Evolutionary conservation across 768 basidiomycete genomes (phyloP), one percentile per base, ranked within the genome.

Genomic region (Leccinum variicolor): DNA sequence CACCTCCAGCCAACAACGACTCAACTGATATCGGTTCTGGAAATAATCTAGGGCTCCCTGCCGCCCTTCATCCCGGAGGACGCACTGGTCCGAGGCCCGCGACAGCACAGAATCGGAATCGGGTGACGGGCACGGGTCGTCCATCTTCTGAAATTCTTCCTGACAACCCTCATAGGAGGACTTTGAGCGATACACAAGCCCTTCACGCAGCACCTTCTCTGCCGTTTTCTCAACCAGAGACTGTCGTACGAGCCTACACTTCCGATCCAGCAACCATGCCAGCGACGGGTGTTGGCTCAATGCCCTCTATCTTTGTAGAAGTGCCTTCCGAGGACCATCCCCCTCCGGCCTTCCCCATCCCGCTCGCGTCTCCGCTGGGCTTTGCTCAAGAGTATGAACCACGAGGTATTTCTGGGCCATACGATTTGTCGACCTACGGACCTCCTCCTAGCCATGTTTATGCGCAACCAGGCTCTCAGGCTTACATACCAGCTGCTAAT

Each of bases 11-110:
- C 13, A 64, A 71, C 4, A 28, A 58, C 19, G 62, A 50, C 48
- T 4, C 29, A 70, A 57, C 66, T 17, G 69, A 69, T 17, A 50
- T 68, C 50, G 57, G 55, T 53, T 52, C 63, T 48, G 56, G 64
- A 59, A 59, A 65, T 60, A 60, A 56, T 13, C 21, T 58, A 15
- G 60, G 54, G 7, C 58, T 78, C 13, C 80, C 83, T 9, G 65
- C 74, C 1, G 69, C 76, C 31, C 73, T 83, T n/a, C 79, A 78
- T 34, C 76, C 81, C 15, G 73, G 76, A 53, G 64, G 68, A 10
- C 60, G 65, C 39, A 50, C 51, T 21, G 59, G 65, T 33, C 58
- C 60, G 13, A 57, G 70, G 57, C 54, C 70, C 36, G 53, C 50
- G 47, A 69, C 21, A 9, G 52, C 54, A 49, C 66, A 50, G 49